phyloP scores from a whole-genome alignment of 345 rosid species.

The Schrenkiella parvula region DNA sequence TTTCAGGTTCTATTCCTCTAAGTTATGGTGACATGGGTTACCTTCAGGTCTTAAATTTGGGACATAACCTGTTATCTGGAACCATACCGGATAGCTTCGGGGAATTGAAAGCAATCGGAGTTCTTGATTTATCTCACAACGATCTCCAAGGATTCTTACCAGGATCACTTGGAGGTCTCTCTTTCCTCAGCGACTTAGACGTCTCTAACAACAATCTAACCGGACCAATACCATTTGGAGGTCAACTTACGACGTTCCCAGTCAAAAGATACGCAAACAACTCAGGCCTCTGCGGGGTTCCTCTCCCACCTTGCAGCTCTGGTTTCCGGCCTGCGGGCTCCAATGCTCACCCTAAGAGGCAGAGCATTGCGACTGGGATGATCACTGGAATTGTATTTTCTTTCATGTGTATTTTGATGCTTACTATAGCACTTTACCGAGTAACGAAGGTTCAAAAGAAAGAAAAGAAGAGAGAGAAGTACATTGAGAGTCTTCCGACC shows the following conservation, averaged over 20 bases:
- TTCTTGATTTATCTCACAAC: constrained; percentile 78
- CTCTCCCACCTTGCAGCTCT: constrained; percentile 51
- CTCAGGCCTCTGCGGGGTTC: constrained; percentile 83
- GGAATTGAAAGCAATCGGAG: constrained; percentile 67
- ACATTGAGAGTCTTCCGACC: constrained; percentile 62
- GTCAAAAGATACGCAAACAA: constrained; percentile 55
- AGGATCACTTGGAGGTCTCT: constrained; percentile 48
- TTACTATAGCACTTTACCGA: constrained; percentile 41
- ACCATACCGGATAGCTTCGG: constrained; percentile 73
- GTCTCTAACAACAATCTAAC: constrained; percentile 69
- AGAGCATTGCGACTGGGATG: constrained; percentile 51
- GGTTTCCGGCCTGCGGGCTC: constrained; percentile 30
- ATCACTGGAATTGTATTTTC: constrained; percentile 77
- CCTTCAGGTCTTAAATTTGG: constrained; percentile 86
- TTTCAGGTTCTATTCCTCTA: constrained; percentile 69
- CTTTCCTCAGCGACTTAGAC: constrained; percentile 60
- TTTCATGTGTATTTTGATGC: constrained; percentile 60
- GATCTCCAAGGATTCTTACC: constrained; percentile 65
- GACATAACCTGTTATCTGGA: constrained; percentile 72
- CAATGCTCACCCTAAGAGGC: constrained; percentile 45
- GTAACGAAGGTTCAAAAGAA: constrained; percentile 57
- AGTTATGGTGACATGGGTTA: constrained; percentile 58
- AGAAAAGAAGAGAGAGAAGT: constrained; percentile 54
- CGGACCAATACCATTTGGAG: constrained; percentile 66
- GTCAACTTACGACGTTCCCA: constrained; percentile 78